phyloP scores from a whole-genome alignment of 2,329 filamentous ascomycete genomes.

The Rugonectria rugulosa region DNA sequence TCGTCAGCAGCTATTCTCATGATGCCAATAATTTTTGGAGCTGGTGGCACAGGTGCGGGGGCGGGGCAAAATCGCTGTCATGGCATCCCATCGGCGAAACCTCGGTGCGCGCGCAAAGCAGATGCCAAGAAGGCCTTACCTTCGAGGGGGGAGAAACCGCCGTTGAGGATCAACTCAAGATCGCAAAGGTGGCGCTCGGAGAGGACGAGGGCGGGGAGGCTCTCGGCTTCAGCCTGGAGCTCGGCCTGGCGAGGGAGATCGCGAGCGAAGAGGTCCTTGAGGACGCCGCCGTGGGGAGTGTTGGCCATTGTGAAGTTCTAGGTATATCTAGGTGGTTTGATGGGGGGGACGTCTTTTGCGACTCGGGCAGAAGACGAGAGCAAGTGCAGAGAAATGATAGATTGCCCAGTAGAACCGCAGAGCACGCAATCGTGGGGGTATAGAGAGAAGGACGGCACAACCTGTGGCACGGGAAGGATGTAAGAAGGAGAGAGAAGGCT shows the following conservation, averaged over 20 bases:
- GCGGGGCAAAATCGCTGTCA: constrained; percentile 28
- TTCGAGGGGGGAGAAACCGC: constrained; percentile 97
- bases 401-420: constrained; percentile 23
- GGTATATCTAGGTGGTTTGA: neutral
- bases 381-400: constrained; percentile 17
- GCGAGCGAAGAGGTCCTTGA: constrained; percentile 97
- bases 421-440: constrained; percentile 45
- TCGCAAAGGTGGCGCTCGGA: constrained; percentile 97
- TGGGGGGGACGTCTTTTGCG: constrained; percentile 12
- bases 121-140: constrained; percentile 63
- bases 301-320: constrained; percentile 62
- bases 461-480: constrained; percentile 11
- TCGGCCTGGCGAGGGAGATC: constrained; percentile 84
- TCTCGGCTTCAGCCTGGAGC: constrained; percentile 85
- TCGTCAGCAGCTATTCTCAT: constrained; percentile 22
- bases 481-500: neutral
- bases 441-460: constrained; percentile 3
- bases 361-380: constrained; percentile 15
- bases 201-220: constrained; percentile 81
- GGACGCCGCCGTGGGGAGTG: constrained; percentile 85
- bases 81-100: constrained; percentile 26
- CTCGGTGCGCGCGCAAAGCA: constrained; percentile 14
- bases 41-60: constrained; percentile 33
- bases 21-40: constrained; percentile 12
- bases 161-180: constrained; percentile 95